phyloP scores from a whole-genome alignment of 2,329 filamentous ascomycete species.

The Curvularia eragrostidis region DNA sequence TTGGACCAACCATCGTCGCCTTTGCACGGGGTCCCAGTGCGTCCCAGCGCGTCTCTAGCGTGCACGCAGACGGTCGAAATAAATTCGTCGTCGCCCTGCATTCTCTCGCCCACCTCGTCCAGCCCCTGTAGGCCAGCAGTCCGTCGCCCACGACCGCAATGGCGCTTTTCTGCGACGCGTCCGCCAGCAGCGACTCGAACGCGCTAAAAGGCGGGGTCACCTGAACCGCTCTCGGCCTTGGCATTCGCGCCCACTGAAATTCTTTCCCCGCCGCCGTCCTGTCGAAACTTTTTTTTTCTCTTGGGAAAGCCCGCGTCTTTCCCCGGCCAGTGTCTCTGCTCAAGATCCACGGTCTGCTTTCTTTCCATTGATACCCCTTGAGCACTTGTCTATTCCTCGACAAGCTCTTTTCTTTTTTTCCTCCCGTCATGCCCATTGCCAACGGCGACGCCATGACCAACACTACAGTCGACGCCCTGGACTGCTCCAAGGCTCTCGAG shows the following conservation, averaged over 20 bases:
- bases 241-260: slow-evolving; percentile 31
- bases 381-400: slow-evolving; percentile 40
- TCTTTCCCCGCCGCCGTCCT: slow-evolving; percentile 28
- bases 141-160: background rate
- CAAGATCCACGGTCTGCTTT: slow-evolving; percentile 45
- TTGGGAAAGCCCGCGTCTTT: slow-evolving; percentile 60
- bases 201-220: slow-evolving; percentile 30
- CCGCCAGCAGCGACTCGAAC: background rate
- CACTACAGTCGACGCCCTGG: slow-evolving; percentile 65
- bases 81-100: background rate
- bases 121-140: too few species aligned
- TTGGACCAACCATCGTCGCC: slow-evolving; percentile 2
- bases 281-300: slow-evolving; percentile 46
- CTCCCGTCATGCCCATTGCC: slow-evolving; percentile 71
- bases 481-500: slow-evolving; percentile 78
- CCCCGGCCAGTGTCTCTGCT: slow-evolving; percentile 59
- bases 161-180: slow-evolving; percentile 11
- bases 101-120: background rate
- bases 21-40: slow-evolving; percentile 12
- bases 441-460: slow-evolving; percentile 67
- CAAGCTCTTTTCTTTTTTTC: slow-evolving; percentile 32
- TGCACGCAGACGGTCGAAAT: slow-evolving; percentile 1
- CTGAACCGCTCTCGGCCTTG: slow-evolving; percentile 14
- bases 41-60: slow-evolving; percentile 11
- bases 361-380: slow-evolving; percentile 29